A percentile compares a stretch with the other conserved stretches of the same genome.
phyloP scores from a whole-genome alignment of 2,329 filamentous ascomycete genomes.

The Colletotrichum magnum region DNA sequence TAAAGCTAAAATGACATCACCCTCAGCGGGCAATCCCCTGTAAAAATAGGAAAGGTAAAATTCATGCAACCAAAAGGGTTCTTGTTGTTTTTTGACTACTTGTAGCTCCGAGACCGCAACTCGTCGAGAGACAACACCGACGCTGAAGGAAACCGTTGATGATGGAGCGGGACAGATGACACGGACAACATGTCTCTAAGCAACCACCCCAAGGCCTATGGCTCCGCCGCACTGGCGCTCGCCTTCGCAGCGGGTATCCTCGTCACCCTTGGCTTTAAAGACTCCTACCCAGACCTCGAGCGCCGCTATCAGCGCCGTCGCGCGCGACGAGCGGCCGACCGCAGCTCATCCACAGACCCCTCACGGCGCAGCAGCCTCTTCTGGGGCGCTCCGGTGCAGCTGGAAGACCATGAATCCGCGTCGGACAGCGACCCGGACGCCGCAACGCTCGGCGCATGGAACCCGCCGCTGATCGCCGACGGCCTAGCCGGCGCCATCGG shows the following conservation, averaged over 20 bases:
- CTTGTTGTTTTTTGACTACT: neutral
- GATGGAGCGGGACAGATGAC: conserved; percentile 37
- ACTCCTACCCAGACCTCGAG: conserved; percentile 83
- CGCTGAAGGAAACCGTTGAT: neutral
- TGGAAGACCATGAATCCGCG: conserved; percentile 68
- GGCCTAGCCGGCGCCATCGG: conserved; percentile 95
- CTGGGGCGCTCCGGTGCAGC: conserved; percentile 63
- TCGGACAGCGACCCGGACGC: conserved; percentile 44
- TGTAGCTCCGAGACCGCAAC: conserved; percentile 17
- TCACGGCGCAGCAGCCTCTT: conserved; percentile 60
- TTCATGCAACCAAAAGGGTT: conserved; percentile 17
- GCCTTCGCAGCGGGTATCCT: conserved; percentile 85
- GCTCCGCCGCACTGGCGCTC: conserved; percentile 75
- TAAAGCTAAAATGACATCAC: conserved; percentile 37
- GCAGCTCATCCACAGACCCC: conserved; percentile 37
- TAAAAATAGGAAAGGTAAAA: conserved; percentile 14
- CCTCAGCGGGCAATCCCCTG: conserved; percentile 32
- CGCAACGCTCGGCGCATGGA: conserved; percentile 43
- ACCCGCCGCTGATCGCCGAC: conserved; percentile 67
- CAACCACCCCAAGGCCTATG: conserved; percentile 73
- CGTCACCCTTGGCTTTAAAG: conserved; percentile 83
- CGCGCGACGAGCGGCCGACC: conserved; percentile 40
- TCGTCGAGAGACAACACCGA: neutral
- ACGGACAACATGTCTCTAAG: conserved; percentile 67
- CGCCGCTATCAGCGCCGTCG: conserved; percentile 69